These are phyloP conservation scores for Hippophae tibetana DNA, from an alignment of 306 rosid genomes.

Conservation along the genomic window DNA sequence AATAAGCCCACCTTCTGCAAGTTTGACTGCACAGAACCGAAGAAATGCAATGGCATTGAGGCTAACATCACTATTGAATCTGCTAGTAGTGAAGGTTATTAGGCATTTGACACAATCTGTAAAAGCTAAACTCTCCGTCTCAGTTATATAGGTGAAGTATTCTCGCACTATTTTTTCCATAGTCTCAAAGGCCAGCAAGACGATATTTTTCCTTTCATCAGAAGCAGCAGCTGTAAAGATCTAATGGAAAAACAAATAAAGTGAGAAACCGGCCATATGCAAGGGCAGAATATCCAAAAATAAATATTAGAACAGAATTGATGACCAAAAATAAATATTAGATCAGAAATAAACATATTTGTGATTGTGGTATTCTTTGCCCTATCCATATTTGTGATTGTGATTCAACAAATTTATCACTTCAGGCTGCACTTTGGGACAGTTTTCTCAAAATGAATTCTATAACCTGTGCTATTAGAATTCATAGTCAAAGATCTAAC, in stretches of 20 bases:
- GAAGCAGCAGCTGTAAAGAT: conserved; percentile 95
- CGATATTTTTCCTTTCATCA: conserved; percentile 88
- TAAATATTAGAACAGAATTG: no score
- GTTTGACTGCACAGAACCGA: conserved; percentile 96
- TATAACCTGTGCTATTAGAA: neutral
- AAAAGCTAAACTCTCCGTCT: conserved; percentile 91
- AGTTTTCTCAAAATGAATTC: neutral
- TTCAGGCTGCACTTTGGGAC: no score
- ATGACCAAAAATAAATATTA: no score
- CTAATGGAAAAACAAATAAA: conserved; percentile 40
- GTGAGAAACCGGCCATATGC: conserved; percentile 20
- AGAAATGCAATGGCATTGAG: conserved; percentile 99
- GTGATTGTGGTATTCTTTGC: no score
- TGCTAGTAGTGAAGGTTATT: conserved; percentile 87
- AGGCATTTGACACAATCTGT: conserved; percentile 97
- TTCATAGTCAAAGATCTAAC: conserved; percentile 14
- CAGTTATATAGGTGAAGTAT: conserved; percentile 91
- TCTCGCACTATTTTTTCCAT: conserved; percentile 98
- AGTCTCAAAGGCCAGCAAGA: conserved; percentile 90
- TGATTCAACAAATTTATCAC: no score
- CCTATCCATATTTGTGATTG: no score
- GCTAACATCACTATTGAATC: conserved; percentile 96
- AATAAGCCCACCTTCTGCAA: conserved; percentile 96
- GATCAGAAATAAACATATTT: no score
- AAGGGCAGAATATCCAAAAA: neutral